These are phyloP conservation scores for Niveomyces coronatus DNA, from an alignment of 2,329 filamentous ascomycete genomes.

Conservation along the genomic window DNA sequence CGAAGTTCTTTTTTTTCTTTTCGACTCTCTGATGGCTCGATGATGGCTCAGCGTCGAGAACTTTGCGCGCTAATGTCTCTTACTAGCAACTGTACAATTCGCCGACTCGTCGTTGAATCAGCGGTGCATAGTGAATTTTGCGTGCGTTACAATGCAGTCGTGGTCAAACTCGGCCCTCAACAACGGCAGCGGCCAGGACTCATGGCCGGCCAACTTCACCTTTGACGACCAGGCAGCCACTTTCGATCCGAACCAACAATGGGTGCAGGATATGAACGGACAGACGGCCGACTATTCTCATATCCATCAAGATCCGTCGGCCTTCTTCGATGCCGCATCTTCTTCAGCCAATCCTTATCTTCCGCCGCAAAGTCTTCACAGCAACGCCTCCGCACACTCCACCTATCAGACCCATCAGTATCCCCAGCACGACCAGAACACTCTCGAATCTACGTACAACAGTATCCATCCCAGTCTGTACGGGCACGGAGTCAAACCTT, in stretches of 20 bases:
- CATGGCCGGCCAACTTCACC: conserved; percentile 25
- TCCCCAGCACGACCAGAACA: conserved; percentile 23
- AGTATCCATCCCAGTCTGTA: conserved; percentile 29
- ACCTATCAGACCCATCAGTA: conserved; percentile 25
- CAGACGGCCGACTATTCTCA: conserved; percentile 24
- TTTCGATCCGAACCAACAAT: conserved; percentile 28
- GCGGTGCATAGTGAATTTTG: conserved; percentile 10
- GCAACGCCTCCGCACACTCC: conserved; percentile 18
- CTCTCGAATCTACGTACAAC: conserved; percentile 27
- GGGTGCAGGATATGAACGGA: conserved; percentile 26
- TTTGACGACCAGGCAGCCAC: conserved; percentile 25
- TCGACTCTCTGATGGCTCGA: conserved; percentile 1
- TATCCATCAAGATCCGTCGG: conserved; percentile 21
- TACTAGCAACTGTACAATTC: no score
- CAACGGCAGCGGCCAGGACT: conserved; percentile 24
- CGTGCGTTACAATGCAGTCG: conserved; percentile 27
- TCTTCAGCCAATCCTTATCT: conserved; percentile 24
- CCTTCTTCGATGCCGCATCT: conserved; percentile 24
- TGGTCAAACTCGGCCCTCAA: conserved; percentile 28
- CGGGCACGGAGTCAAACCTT: conserved; percentile 24
- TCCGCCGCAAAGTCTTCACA: conserved; percentile 17
- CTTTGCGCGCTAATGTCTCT: no score
- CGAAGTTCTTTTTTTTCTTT: no score
- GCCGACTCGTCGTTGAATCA: not conserved
- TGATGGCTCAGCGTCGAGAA: no score